These are phyloP conservation scores for Friedmanniomyces endolithicus DNA, from an alignment of 495 filamentous ascomycete genomes.

Conservation along the genomic window DNA sequence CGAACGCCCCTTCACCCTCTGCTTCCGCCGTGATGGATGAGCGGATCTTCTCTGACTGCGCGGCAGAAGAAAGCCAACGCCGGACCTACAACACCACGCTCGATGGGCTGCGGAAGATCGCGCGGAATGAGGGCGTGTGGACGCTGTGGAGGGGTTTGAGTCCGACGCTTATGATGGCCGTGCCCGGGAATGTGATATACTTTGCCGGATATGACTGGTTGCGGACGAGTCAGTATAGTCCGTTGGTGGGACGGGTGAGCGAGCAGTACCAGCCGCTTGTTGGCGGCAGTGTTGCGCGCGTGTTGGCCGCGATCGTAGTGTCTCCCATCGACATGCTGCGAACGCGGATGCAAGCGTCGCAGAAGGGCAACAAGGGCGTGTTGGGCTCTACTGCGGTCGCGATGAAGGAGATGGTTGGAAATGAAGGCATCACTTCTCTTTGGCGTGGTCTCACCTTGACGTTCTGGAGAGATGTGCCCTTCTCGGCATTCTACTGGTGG, in stretches of 20 bases:
- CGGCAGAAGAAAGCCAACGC: slow-evolving; percentile 72
- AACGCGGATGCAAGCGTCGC: slow-evolving; percentile 74
- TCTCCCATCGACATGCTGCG: slow-evolving; percentile 91
- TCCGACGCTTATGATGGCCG: slow-evolving; percentile 84
- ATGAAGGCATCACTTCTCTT: slow-evolving; percentile 63
- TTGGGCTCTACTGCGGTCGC: slow-evolving; percentile 65
- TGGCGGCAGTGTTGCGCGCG: slow-evolving; percentile 65
- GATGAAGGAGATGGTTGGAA: slow-evolving; percentile 63
- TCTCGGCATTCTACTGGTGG: slow-evolving; percentile 95
- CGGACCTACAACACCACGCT: slow-evolving; percentile 79
- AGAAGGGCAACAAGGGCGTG: slow-evolving; percentile 40
- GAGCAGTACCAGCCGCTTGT: slow-evolving; percentile 65
- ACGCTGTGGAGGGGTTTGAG: slow-evolving; percentile 90
- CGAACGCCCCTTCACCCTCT: slow-evolving; percentile 32
- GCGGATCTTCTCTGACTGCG: slow-evolving; percentile 51
- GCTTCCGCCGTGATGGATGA: slow-evolving; percentile 28
- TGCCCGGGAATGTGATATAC: slow-evolving; percentile 95
- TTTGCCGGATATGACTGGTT: slow-evolving; percentile 98
- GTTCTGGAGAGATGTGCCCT: slow-evolving; percentile 93
- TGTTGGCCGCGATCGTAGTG: slow-evolving; percentile 69
- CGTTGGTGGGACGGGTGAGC: slow-evolving; percentile 45
- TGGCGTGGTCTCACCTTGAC: slow-evolving; percentile 92
- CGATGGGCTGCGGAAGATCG: slow-evolving; percentile 88
- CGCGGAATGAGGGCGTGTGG: slow-evolving; percentile 77
- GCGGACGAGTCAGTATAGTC: slow-evolving; percentile 55